phyloP scores from a whole-genome alignment of 1,139 yeast species.

The Hanseniaspora uvarum region DNA sequence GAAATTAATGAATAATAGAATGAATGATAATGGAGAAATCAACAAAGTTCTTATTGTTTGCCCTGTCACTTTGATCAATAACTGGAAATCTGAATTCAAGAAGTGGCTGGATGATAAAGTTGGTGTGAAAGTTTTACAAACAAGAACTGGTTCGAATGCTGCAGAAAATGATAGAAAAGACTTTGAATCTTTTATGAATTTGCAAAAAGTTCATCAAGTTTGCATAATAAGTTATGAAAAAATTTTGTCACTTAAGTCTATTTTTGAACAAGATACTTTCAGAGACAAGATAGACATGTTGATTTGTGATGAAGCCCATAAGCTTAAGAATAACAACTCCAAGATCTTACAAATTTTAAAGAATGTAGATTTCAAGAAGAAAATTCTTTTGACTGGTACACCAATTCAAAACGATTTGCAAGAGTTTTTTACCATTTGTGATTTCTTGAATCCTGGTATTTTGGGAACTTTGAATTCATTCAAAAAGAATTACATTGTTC shows the following conservation, averaged over 20 bases:
- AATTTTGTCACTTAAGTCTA: conserved; percentile 26
- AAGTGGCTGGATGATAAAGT: conserved; percentile 76
- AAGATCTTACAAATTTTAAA: conserved; percentile 59
- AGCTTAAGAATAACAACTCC: conserved; percentile 60
- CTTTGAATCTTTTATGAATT: conserved; percentile 48
- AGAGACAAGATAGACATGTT: conserved; percentile 52
- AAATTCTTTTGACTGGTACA: conserved; percentile 74
- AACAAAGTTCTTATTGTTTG: conserved; percentile 68
- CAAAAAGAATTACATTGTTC: conserved; percentile 56
- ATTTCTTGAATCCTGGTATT: conserved; percentile 75
- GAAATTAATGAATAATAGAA: background rate
- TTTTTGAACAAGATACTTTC: conserved; percentile 40
- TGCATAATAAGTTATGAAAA: conserved; percentile 83
- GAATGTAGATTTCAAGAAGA: conserved; percentile 44
- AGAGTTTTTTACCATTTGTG: conserved; percentile 72
- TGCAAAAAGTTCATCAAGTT: conserved; percentile 66
- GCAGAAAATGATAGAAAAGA: conserved; percentile 47
- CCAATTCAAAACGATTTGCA: conserved; percentile 87
- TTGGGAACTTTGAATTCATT: conserved; percentile 57
- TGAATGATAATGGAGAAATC: conserved; percentile 26
- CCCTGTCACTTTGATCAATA: conserved; percentile 79
- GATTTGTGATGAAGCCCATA: conserved; percentile 92
- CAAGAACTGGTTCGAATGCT: conserved; percentile 22
- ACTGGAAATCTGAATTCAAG: conserved; percentile 80
- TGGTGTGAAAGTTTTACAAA: conserved; percentile 47